These are phyloP conservation scores for Phaeophleospora eucalypticola DNA, from an alignment of 2,329 filamentous ascomycete genomes.

Conservation along the genomic window DNA sequence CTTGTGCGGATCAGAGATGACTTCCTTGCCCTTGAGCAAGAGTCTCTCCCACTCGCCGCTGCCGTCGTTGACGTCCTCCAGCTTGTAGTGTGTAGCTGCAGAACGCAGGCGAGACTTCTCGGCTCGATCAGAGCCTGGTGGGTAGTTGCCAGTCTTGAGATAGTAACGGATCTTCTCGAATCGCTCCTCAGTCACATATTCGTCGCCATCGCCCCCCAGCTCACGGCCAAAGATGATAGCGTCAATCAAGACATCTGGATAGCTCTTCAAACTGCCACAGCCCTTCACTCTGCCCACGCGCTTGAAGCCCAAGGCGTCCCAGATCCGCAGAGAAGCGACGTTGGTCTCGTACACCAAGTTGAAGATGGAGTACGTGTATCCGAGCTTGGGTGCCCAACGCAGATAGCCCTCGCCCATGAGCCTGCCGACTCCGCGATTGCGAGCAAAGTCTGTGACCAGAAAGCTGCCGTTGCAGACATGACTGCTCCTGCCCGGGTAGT, in stretches of 20 bases:
- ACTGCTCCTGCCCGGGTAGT: constrained; percentile 85
- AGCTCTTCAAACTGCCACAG: constrained; percentile 48
- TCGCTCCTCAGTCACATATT: constrained; percentile 87
- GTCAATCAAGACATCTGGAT: constrained; percentile 45
- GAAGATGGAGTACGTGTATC: constrained; percentile 90
- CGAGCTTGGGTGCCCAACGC: constrained; percentile 54
- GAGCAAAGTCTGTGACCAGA: constrained; percentile 45
- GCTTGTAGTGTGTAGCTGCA: constrained; percentile 91
- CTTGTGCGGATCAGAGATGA: constrained; percentile 80
- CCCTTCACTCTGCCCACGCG: constrained; percentile 73
- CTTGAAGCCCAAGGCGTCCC: constrained; percentile 90
- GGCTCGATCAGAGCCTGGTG: constrained; percentile 84
- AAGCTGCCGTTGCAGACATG: constrained; percentile 72
- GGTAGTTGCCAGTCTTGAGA: constrained; percentile 90
- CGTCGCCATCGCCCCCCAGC: constrained; percentile 62
- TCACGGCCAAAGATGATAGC: constrained; percentile 60
- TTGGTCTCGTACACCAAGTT: constrained; percentile 94
- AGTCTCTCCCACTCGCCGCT: constrained; percentile 62
- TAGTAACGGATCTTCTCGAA: constrained; percentile 99
- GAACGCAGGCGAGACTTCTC: constrained; percentile 93
- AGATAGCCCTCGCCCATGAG: constrained; percentile 51
- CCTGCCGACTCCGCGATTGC: constrained; percentile 48
- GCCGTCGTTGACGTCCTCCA: constrained; percentile 50
- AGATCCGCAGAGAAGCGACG: constrained; percentile 82
- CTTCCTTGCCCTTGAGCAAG: constrained; percentile 97